phyloP scores from a whole-genome alignment of 495 filamentous ascomycete species.

The Neurospora sp. region DNA sequence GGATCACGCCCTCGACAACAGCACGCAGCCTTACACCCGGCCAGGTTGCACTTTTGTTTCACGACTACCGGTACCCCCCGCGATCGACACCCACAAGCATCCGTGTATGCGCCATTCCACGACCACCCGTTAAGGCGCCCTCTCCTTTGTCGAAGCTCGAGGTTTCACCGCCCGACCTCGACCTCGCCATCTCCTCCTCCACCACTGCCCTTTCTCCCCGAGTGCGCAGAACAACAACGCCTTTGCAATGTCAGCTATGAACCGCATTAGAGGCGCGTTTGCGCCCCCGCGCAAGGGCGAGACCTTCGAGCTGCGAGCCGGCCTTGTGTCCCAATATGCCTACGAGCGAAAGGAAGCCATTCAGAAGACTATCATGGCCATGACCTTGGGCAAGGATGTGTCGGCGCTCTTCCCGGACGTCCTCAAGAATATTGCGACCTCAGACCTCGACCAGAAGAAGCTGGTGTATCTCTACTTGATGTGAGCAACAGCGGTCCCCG shows the following conservation, averaged over 20 bases:
- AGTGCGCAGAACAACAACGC: neutral
- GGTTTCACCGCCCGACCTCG: constrained; percentile 10
- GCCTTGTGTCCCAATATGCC: constrained; percentile 97
- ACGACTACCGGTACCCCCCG: neutral
- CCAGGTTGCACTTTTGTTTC: neutral
- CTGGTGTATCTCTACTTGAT: constrained; percentile 98
- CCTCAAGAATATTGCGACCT: constrained; percentile 95
- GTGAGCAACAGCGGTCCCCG: constrained; percentile 38
- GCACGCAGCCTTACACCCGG: neutral
- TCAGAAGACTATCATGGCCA: constrained; percentile 99
- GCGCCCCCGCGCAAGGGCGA: constrained; percentile 87
- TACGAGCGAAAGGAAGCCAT: constrained; percentile 98
- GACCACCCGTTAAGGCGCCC: neutral
- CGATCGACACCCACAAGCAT: neutral
- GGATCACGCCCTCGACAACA: neutral
- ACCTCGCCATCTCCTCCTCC: constrained; percentile 3
- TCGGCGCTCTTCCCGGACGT: constrained; percentile 96
- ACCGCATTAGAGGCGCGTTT: constrained; percentile 90
- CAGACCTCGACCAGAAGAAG: constrained; percentile 97
- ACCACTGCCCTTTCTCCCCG: neutral
- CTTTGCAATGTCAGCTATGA: constrained; percentile 67
- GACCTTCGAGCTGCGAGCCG: constrained; percentile 94
- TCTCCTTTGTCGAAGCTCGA: neutral
- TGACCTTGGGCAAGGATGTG: constrained; percentile 98
- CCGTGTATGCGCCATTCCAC: neutral